Base-by-base conservation (phyloP, 2,329 filamentous ascomycete genomes). In the Sporothrix pseudoabietina region DNA sequence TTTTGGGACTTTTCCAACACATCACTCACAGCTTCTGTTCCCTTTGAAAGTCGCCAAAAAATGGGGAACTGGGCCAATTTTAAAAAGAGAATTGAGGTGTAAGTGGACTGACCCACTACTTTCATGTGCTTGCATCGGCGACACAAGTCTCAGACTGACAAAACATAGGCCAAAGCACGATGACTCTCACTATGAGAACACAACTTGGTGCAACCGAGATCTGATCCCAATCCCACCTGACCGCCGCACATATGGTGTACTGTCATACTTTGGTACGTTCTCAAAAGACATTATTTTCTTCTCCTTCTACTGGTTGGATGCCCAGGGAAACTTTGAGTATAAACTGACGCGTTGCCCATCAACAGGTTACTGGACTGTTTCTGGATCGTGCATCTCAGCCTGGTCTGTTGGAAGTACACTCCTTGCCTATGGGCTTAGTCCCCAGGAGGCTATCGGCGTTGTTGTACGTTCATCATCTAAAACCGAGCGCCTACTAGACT, bases 121-220 rank as follows among this genome's bases (percentile, higher is more conserved):
- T 41, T 9, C 39, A 35, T 7, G 35, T 35, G 7, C 3, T 7
- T 7, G 35, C 3, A 7, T 35, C 7, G 35, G 35, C 10, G 26
- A 16, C 35, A 35, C 26, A 16, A 32, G 7, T 44, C n/a, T n/a
- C 22, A 1, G 1, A 12, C 69, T 59, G 14, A 57, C 52, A n/a
- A 0, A 16, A 22, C 32, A 12, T 12, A 74, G 73, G 47, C 73
- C 71, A 26, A 68, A 61, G 68, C 68, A 74, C 16, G 47, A 71
- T 14, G 54, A 74, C 63, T 35, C 61, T 9, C 26, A 61, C 54
- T 73, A 85, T 75, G 82, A 85, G 73, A 85, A 84, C 0, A 82
- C 84, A 69, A 79, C 81, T 41, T 87, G 85, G 85, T 84, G 83
- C 35, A 87, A 87, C 73, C 83, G 83, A 76, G 82, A 82, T 59